These are phyloP conservation scores for Chenopodium formosanum DNA, from an alignment of 148 eudicot species.

Conservation along the genomic window DNA sequence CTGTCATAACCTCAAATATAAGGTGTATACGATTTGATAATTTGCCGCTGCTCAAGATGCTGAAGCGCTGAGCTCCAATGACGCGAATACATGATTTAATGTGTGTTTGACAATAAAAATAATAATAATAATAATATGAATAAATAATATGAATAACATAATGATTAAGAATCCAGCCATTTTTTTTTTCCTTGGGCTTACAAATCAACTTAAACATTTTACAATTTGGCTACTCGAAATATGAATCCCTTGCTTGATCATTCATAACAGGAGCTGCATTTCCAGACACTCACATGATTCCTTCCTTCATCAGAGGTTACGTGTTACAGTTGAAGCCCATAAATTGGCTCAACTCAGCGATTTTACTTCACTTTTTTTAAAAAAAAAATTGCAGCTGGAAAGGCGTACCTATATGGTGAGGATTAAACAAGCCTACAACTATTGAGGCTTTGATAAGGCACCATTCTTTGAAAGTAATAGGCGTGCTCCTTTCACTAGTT, in stretches of 20 bases:
- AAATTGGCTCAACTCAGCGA: background rate
- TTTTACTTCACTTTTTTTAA: background rate
- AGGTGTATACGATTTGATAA: background rate
- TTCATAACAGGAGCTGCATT: background rate
- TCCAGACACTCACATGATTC: background rate
- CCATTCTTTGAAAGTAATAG: slow-evolving; percentile 56
- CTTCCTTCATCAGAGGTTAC: background rate
- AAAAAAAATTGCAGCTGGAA: background rate
- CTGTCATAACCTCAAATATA: background rate
- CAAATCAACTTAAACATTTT: background rate
- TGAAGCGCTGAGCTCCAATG: too few relatives aligned
- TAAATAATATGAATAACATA: too few relatives aligned
- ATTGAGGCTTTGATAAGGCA: slow-evolving; percentile 35
- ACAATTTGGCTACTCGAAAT: background rate
- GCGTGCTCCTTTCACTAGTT: slow-evolving; percentile 65
- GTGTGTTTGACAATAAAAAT: background rate
- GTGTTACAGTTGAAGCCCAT: background rate
- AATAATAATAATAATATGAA: too few relatives aligned
- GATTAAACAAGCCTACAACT: slow-evolving; percentile 2
- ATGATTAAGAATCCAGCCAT: background rate
- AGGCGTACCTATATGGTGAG: background rate
- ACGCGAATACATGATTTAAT: too few relatives aligned
- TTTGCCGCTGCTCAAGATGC: too few relatives aligned
- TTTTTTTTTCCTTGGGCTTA: background rate
- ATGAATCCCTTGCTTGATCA: background rate